Evolutionary conservation across 2,329 filamentous ascomycete genomes (phyloP), one percentile per base, ranked within the genome.

Genomic region (Bimuria novae-zelandiae): DNA sequence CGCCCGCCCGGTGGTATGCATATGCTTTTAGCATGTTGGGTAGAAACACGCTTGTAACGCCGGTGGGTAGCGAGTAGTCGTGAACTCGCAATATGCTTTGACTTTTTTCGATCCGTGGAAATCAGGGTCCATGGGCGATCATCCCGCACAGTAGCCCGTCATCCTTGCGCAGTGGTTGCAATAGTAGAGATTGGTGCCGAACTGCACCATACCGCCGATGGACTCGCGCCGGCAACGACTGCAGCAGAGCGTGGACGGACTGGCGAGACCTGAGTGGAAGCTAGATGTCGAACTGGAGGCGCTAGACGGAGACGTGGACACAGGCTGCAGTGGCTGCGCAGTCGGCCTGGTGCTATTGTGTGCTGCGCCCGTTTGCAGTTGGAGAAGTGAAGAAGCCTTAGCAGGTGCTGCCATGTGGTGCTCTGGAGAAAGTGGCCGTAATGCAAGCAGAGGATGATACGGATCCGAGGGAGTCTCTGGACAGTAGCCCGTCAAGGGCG

Each of bases 141-240:
- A 73, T 25, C 69, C 69, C 30, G 63, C 60, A 50, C 62, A 66
- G 62, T 75, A 75, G 47, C 74, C 74, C 3, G 70, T 69, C 62
- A 76, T 71, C 48, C 55, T 64, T 47, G 74, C 73, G 53, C 74
- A 76, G 57, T 75, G 74, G 41, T 49, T 63, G 61, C 74, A 76
- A 62, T 76, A 76, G 63, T 74, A 75, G 27, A 69, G 63, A 55
- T 75, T 75, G 49, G 70, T 69, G 48, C 71, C 71, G 51, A 72
- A 72, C 22, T 67, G 62, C 57, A 74, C 64, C 70, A 75, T 74
- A 55, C 62, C 59, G 37, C 46, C 53, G 14, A 29, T 42, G 21
- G 62, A 68, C 33, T 64, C 63, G 40, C 70, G 68, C 33, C 69
- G 70, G 55, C 71, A 74, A n/a, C 71, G 69, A 25, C 62, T 67